A percentile compares a stretch with the other conserved stretches of the same genome.
Conservation (phyloP, 2,329 filamentous ascomycete species). For the Aspergillus sp. region DNA sequence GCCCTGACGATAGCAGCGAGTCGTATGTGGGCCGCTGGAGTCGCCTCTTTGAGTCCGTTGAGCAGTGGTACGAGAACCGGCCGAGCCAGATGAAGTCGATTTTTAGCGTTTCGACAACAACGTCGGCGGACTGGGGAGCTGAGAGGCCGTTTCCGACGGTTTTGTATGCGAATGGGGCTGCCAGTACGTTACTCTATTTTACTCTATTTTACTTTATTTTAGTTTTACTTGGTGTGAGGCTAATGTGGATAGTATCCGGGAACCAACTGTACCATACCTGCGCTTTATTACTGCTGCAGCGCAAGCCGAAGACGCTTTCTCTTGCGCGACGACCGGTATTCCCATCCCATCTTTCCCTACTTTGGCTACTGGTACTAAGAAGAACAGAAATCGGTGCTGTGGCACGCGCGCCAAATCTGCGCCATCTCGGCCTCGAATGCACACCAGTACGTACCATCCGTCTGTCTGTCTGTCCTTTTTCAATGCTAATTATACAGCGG, state of each 20-base stretch:
- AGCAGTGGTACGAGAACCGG: slow-evolving; percentile 42
- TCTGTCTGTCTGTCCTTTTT: neutral
- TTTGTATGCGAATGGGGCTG: slow-evolving; percentile 11
- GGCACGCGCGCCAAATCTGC: slow-evolving; percentile 50
- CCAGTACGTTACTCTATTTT: too few species aligned
- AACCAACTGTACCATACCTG: slow-evolving; percentile 37
- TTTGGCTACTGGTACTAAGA: too few species aligned
- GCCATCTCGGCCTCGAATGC: slow-evolving; percentile 47
- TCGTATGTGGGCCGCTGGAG: slow-evolving; percentile 36
- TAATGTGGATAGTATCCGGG: slow-evolving; percentile 27
- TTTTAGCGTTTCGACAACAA: slow-evolving; percentile 21
- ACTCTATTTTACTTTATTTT: too few species aligned
- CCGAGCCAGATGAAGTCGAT: slow-evolving; percentile 30
- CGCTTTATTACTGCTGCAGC: slow-evolving; percentile 31
- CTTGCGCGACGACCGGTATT: slow-evolving; percentile 25
- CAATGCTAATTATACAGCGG: slow-evolving; percentile 23
- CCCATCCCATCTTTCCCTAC: too few species aligned
- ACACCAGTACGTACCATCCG: slow-evolving; percentile 33
- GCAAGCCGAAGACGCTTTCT: slow-evolving; percentile 27
- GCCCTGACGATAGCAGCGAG: slow-evolving; percentile 18
- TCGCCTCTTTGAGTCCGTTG: slow-evolving; percentile 40
- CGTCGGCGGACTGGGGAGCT: neutral
- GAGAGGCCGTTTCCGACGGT: slow-evolving; percentile 28
- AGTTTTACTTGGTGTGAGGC: too few species aligned
- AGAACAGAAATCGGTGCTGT: slow-evolving; percentile 42